Evolutionary conservation across 2,329 filamentous ascomycete species (phyloP), one percentile per base, ranked within the genome.

Genomic region (Cytospora paraplurivora): DNA sequence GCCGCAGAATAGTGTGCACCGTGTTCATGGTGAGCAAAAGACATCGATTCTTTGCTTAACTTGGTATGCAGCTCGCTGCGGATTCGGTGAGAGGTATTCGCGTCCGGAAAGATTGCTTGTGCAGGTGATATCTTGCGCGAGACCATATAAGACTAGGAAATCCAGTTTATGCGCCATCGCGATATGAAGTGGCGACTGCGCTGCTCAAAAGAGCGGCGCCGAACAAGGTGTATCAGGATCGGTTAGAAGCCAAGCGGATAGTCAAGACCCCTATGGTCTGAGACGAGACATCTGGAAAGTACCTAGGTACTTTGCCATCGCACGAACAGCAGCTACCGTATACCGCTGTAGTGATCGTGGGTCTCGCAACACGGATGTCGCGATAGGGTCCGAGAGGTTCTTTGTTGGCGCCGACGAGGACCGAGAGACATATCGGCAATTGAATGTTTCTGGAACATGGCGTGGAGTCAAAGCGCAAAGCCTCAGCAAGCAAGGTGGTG

Each of bases 401-500:
- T 27, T 8, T 19, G 41, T 44, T 47, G 41, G 41, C 8, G 17
- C 2, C 4, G 27, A 27, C 27, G 44, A 21, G 44, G 3, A 19
- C 44, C n/a, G 15, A 12, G 44, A 21, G 17, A 19, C 44, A 21
- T 2, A 27, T 19, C 12, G 17, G 56, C 17, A n/a, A 41, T 52
- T 32, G 58, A 61, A 49, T 61, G 59, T 53, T 44, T 52, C 51
- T 50, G 33, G 41, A 41, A 37, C 59, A 61, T 61, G 59, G 59
- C 59, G 51, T 15, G 51, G 55, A 44, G 59, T 61, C 59, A 61
- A 35, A 55, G 59, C 59, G 50, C 59, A 55, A 35, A 38, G 52
- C 59, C 59, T 61, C 51, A 33, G 59, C 41, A 55, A 41, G 41
- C 59, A 27, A 41, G 21, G 19, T 27, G 47, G 51, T 44, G 38